phyloP scores from a whole-genome alignment of 2,329 filamentous ascomycete species.

The Exutisphaerella laricina region DNA sequence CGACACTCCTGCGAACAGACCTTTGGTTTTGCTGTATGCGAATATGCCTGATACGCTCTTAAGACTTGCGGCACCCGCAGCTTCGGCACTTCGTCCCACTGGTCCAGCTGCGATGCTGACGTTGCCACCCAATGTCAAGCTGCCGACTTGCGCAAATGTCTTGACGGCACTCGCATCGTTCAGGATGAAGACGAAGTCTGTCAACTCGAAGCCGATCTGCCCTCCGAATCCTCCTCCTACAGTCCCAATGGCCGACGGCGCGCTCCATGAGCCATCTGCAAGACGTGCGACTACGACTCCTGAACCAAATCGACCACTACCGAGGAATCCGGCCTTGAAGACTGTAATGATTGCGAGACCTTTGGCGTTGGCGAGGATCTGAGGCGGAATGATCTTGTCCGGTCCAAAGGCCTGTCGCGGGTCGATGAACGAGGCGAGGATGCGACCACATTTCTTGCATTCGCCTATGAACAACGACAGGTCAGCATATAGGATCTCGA shows the following conservation, averaged over 20 bases:
- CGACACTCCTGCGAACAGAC: slow-evolving; percentile 90
- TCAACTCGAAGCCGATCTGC: slow-evolving; percentile 81
- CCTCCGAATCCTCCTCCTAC: slow-evolving; percentile 78
- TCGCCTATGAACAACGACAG: slow-evolving; percentile 58
- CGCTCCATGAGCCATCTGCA: slow-evolving; percentile 72
- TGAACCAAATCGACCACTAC: slow-evolving; percentile 74
- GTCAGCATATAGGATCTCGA: not conserved
- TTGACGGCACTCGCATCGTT: slow-evolving; percentile 87
- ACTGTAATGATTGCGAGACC: slow-evolving; percentile 82
- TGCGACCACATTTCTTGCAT: slow-evolving; percentile 95
- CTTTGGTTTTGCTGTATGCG: slow-evolving; percentile 97
- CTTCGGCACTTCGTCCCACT: slow-evolving; percentile 90
- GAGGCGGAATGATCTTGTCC: slow-evolving; percentile 93
- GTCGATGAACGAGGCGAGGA: slow-evolving; percentile 89
- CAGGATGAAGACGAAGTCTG: slow-evolving; percentile 96
- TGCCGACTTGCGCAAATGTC: slow-evolving; percentile 88
- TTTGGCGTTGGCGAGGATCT: slow-evolving; percentile 86
- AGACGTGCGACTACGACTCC: slow-evolving; percentile 76
- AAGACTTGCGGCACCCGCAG: slow-evolving; percentile 85
- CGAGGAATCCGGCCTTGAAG: slow-evolving; percentile 80
- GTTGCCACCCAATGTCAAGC: slow-evolving; percentile 88
- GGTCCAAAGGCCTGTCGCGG: slow-evolving; percentile 89
- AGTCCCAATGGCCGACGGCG: slow-evolving; percentile 73
- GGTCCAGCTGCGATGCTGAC: slow-evolving; percentile 93
- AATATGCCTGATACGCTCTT: slow-evolving; percentile 89